Percentiles rank a stretch among this genome's conserved stretches.
These are phyloP conservation scores for Exophiala sideris DNA, from an alignment of 2,329 filamentous ascomycete species.

Conservation along the genomic window DNA sequence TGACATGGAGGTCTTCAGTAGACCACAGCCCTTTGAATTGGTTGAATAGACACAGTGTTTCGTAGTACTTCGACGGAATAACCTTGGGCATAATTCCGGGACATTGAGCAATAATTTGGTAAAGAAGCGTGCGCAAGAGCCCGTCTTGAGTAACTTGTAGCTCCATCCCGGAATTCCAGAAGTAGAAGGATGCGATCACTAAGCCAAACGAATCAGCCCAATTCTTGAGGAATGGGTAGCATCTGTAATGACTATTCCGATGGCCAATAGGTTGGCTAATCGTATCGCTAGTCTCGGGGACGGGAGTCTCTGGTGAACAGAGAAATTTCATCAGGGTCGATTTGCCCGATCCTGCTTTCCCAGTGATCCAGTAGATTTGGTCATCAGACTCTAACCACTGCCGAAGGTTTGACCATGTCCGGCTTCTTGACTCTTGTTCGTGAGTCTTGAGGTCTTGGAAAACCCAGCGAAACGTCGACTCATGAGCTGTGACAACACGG, in stretches of 20 bases:
- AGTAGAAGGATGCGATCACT: slow-evolving; percentile 29
- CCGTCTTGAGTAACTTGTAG: slow-evolving; percentile 26
- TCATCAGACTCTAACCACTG: slow-evolving; percentile 15
- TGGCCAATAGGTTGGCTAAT: no score
- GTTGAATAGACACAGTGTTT: no score
- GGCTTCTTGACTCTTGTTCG: neutral
- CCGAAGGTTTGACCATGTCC: neutral
- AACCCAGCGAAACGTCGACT: slow-evolving; percentile 18
- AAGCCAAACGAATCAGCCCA: slow-evolving; percentile 9
- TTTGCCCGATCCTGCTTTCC: slow-evolving; percentile 25
- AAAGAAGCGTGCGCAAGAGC: slow-evolving; percentile 24
- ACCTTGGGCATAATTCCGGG: neutral
- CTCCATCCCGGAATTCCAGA: slow-evolving; percentile 28
- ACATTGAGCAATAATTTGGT: slow-evolving; percentile 12
- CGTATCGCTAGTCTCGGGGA: no score
- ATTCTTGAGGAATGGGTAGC: slow-evolving; percentile 1
- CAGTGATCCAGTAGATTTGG: slow-evolving; percentile 22
- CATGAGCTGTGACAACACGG: slow-evolving; percentile 5
- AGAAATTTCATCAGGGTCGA: slow-evolving; percentile 26
- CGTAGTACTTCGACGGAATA: neutral
- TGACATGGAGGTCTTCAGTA: no score
- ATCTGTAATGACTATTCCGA: neutral
- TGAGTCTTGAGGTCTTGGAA: neutral
- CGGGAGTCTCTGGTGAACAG: no score
- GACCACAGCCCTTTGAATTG: no score